Evolutionary conservation across 1,284 basidiomycete species (phyloP).

Genomic region (Trametes pubescens): DNA sequence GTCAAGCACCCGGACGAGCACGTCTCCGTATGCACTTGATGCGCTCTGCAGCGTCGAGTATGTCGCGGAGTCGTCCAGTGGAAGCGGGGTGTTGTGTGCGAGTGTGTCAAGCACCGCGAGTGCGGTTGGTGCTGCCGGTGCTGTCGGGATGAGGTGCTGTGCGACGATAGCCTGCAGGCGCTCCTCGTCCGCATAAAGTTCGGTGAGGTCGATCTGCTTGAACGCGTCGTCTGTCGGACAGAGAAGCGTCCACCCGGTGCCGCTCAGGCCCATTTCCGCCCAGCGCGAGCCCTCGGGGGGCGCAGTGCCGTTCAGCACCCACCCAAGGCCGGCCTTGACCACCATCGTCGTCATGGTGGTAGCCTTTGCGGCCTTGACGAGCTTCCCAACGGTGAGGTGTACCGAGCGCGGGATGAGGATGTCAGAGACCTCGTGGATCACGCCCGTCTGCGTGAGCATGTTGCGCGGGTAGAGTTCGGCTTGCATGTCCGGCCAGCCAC

Average conservation of each 20-base stretch:
- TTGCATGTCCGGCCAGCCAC: conserved; percentile 78
- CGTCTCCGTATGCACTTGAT: conserved; percentile 75
- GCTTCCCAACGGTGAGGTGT: conserved; percentile 86
- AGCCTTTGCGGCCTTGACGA: conserved; percentile 88
- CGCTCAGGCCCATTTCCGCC: conserved; percentile 57
- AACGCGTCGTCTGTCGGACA: conserved; percentile 95
- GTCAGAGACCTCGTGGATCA: conserved; percentile 90
- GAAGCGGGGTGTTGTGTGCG: conserved; percentile 75
- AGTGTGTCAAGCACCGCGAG: conserved; percentile 46
- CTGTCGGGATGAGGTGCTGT: conserved; percentile 87
- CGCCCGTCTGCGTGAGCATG: conserved; percentile 87
- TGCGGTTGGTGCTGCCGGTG: conserved; percentile 26
- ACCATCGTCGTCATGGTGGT: conserved; percentile 90
- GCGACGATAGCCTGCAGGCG: conserved; percentile 76
- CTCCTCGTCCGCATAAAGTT: conserved; percentile 70
- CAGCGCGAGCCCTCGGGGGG: conserved; percentile 72
- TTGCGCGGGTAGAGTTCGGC: conserved; percentile 65
- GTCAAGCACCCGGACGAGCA: conserved; percentile 76
- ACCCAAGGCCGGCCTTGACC: conserved; percentile 84
- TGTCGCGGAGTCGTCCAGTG: conserved; percentile 72
- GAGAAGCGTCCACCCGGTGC: conserved; percentile 82
- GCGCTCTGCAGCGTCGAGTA: conserved; percentile 71
- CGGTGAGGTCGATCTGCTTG: conserved; percentile 86
- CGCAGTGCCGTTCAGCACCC: conserved; percentile 87
- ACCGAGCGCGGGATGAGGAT: conserved; percentile 92